These are phyloP conservation scores for Gomphus sp. DNA, from an alignment of 1,284 basidiomycete genomes.

Conservation along the genomic window DNA sequence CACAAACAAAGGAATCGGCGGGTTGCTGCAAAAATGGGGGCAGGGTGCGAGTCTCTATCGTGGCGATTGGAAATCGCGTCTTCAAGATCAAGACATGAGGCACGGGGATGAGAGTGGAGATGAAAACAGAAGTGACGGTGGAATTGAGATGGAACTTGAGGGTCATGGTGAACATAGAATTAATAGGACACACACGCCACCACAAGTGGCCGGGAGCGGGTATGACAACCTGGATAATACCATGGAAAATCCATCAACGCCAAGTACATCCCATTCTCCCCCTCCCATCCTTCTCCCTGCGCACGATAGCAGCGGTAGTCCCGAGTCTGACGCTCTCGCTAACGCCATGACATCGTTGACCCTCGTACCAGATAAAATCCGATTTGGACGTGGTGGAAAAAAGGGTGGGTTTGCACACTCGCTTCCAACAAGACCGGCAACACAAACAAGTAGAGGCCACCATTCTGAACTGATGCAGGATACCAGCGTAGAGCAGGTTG, in stretches of 20 bases:
- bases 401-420: slow-evolving; percentile 15
- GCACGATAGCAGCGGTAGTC: slow-evolving; percentile 5
- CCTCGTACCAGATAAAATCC: slow-evolving; percentile 56
- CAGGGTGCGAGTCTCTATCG: slow-evolving; percentile 71
- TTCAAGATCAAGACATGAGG: slow-evolving; percentile 2
- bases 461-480: neutral
- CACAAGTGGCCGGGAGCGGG: slow-evolving; percentile 13
- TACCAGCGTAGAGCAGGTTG: neutral
- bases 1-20: slow-evolving; percentile 81
- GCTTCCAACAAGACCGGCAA: neutral
- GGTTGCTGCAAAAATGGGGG: slow-evolving; percentile 64
- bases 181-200: slow-evolving; percentile 11
- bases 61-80: slow-evolving; percentile 47
- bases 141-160: slow-evolving; percentile 16
- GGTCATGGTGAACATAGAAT: slow-evolving; percentile 21
- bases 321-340: neutral
- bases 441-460: neutral
- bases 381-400: slow-evolving; percentile 56
- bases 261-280: slow-evolving; percentile 12
- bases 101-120: neutral
- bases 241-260: slow-evolving; percentile 17
- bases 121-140: neutral
- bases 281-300: slow-evolving; percentile 17
- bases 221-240: slow-evolving; percentile 22
- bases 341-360: slow-evolving; percentile 46